phyloP scores from a whole-genome alignment of 148 eudicot genomes.

The Fagopyrum esculentum region DNA sequence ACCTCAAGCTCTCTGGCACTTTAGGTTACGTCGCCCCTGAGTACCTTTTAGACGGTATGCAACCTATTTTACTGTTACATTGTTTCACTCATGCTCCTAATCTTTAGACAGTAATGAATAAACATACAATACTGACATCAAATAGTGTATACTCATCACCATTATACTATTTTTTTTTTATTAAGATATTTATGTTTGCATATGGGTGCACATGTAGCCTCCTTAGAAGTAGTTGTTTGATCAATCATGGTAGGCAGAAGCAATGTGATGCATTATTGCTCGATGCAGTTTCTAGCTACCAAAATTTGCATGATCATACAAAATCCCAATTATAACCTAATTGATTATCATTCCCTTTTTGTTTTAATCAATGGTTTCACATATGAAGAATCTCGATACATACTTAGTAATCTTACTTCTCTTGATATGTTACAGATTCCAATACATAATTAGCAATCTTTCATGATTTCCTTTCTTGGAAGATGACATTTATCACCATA shows the following conservation, averaged over 20 bases:
- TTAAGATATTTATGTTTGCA: slow-evolving; percentile 20
- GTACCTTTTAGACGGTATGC: slow-evolving; percentile 73
- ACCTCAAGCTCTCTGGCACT: slow-evolving; percentile 75
- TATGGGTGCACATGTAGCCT: slow-evolving; percentile 44
- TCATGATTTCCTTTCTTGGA: not conserved
- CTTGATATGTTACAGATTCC: not conserved
- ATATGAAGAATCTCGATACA: not conserved
- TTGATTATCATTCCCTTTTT: too few species aligned
- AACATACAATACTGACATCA: not conserved
- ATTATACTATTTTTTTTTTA: not conserved
- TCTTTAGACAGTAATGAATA: too few species aligned
- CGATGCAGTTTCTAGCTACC: not conserved
- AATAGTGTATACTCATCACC: not conserved
- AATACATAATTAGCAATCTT: not conserved
- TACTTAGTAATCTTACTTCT: not conserved
- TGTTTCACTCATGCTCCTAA: not conserved
- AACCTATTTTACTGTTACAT: not conserved
- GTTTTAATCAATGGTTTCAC: too few species aligned
- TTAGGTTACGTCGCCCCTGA: slow-evolving; percentile 89
- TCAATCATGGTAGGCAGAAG: not conserved
- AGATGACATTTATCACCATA: not conserved
- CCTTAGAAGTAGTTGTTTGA: not conserved
- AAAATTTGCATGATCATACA: not conserved
- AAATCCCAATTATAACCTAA: too few species aligned
- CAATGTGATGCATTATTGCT: not conserved